Evolutionary conservation across 768 basidiomycete species (phyloP).

Genomic region (Amanita pallidorosea): DNA sequence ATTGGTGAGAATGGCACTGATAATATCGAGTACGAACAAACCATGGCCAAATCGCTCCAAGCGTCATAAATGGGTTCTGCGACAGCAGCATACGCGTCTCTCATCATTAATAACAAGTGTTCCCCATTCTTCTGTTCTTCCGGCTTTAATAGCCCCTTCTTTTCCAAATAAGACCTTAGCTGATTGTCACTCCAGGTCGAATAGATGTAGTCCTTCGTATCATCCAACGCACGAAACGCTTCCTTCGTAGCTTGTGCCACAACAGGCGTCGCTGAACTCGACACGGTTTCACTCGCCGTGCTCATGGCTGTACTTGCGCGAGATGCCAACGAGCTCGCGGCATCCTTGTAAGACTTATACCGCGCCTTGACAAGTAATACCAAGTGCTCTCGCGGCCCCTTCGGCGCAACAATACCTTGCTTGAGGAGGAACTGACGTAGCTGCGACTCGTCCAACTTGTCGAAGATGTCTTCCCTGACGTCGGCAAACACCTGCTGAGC

Average conservation of each 20-base stretch:
- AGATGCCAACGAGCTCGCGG: slow-evolving; percentile 45
- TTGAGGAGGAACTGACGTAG: slow-evolving; percentile 78
- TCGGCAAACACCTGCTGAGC: slow-evolving; percentile 56
- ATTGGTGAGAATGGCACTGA: background rate
- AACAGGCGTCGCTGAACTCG: slow-evolving; percentile 18
- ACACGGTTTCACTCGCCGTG: slow-evolving; percentile 29
- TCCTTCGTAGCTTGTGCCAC: slow-evolving; percentile 43
- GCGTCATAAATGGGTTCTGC: slow-evolving; percentile 64
- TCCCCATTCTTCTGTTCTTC: slow-evolving; percentile 47
- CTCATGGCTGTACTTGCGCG: slow-evolving; percentile 27
- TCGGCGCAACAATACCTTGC: slow-evolving; percentile 79
- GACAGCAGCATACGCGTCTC: slow-evolving; percentile 51
- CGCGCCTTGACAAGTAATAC: slow-evolving; percentile 65
- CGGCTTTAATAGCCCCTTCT: slow-evolving; percentile 62
- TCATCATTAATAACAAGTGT: slow-evolving; percentile 62
- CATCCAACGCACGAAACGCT: slow-evolving; percentile 44
- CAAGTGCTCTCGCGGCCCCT: slow-evolving; percentile 71
- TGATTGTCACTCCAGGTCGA: slow-evolving; percentile 82
- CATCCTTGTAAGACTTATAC: slow-evolving; percentile 48
- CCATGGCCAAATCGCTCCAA: slow-evolving; percentile 83
- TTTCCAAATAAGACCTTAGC: slow-evolving; percentile 61
- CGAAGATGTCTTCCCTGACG: slow-evolving; percentile 52
- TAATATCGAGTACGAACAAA: slow-evolving; percentile 19
- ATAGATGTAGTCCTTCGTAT: slow-evolving; percentile 79
- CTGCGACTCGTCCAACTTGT: slow-evolving; percentile 77